Evolutionary conservation across 345 rosid species (phyloP).

Genomic region (Rhodamnia rubescens): DNA sequence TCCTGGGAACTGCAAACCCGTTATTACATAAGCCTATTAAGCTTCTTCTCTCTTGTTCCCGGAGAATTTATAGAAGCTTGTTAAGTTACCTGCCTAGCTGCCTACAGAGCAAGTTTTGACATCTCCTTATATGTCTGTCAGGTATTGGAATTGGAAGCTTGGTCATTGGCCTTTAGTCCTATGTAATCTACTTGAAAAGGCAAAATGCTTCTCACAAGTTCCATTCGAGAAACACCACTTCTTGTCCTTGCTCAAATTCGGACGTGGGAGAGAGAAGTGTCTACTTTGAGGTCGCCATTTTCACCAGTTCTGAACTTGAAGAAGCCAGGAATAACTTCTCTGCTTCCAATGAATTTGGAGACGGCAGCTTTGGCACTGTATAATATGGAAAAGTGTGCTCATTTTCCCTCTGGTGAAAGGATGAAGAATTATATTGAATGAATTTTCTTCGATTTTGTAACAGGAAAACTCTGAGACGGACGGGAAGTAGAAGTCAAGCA

Average conservation of each 20-base stretch:
- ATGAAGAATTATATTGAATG: not conserved
- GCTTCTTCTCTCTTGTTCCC: not conserved
- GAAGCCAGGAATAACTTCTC: not conserved
- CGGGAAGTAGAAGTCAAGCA: not conserved
- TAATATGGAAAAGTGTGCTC: not conserved
- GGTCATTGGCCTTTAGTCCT: not conserved
- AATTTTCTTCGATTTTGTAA: not conserved
- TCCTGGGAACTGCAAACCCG: not conserved
- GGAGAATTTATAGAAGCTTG: not conserved
- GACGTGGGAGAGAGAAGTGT: not conserved
- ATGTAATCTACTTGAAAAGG: not conserved
- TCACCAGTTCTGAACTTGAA: not conserved
- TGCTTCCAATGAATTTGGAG: not conserved
- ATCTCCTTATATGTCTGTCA: not conserved
- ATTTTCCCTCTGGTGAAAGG: not conserved
- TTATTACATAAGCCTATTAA: not conserved
- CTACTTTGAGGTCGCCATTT: not conserved
- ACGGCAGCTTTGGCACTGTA: not conserved
- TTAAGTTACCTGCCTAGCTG: not conserved
- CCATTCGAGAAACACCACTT: not conserved
- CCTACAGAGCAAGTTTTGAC: not conserved
- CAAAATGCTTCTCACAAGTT: not conserved
- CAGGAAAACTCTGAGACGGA: not conserved
- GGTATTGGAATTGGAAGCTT: not conserved
- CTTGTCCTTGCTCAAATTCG: not conserved